Base-by-base conservation (phyloP, 2,329 filamentous ascomycete species). In the Harringtonia aguacate region DNA sequence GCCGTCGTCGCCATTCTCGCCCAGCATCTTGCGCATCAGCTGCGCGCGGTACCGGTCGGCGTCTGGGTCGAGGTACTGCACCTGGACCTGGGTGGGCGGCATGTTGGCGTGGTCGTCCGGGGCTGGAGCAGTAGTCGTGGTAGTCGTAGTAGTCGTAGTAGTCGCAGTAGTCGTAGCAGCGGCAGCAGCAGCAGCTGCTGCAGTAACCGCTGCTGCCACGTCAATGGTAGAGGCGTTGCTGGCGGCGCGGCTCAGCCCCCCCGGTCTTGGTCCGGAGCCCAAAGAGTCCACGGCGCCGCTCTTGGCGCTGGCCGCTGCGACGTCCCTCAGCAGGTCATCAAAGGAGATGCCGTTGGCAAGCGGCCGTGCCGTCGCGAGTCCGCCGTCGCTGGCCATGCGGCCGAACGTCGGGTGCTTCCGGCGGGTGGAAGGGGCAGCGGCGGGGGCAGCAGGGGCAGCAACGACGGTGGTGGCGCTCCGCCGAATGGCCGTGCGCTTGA, bases 21-120 rank as follows among this genome's bases (percentile, higher is more conserved):
- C 58, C 46, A 57, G 45, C 61, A 73, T 69, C 49, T 64, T 66
- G 41, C 56, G 66, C 61, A 72, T 64, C 17, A 74, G 52, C 48
- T 61, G 58, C 27, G 61, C 64, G 53, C 66, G 69, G 41, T 60
- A 61, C 46, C 61, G 58, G 48, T 64, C 58, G 3, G 70, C 72
- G 17, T 72, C 66, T 0, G 70, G 67, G 46, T 76, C 70, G 5
- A 67, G 62, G 45, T 77, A 78, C 46, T 66, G 66, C 4, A 79
- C 59, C 56, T 79, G 73, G 8, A 74, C 77, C 3, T 67, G 60
- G 0, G 66, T 63, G 8, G 67, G 70, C 8, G 56, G 50, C 13
- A 22, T 45, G 15, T 27, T 46, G 14, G 27, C 53, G 24, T 15
- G 6, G 15, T 42, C 40, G 4, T 30, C 24, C 8, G 34, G 12